These are phyloP conservation scores for Syzygium aqueum DNA, from an alignment of 345 rosid genomes.

Conservation along the genomic window DNA sequence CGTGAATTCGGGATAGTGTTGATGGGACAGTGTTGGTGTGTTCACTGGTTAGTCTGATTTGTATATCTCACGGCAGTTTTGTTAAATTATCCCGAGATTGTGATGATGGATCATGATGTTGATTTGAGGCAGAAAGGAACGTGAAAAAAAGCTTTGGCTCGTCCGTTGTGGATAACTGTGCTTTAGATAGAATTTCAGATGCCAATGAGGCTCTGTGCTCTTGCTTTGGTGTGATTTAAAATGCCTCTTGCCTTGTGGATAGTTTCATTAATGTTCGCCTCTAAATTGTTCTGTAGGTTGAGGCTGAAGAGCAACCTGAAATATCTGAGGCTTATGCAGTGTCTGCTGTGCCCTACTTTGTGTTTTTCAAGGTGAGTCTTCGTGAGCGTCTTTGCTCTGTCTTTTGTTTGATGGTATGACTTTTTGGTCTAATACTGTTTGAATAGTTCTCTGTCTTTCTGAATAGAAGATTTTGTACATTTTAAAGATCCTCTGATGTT, in stretches of 20 bases:
- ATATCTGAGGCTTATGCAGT: constrained; percentile 78
- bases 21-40: not conserved
- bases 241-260: not conserved
- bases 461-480: not conserved
- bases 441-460: not conserved
- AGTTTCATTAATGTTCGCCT: not conserved
- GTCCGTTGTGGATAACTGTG: not conserved
- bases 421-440: not conserved
- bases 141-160: not conserved
- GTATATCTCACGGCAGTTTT: not conserved
- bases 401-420: not conserved
- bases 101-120: not conserved
- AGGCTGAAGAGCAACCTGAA: constrained; percentile 96
- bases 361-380: constrained; percentile 65
- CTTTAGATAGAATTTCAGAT: not conserved
- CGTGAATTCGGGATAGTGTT: not conserved
- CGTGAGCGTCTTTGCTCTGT: not conserved
- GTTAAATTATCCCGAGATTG: not conserved
- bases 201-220: not conserved
- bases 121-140: not conserved
- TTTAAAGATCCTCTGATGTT: not conserved
- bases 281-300: constrained; percentile 45
- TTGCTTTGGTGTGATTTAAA: not conserved
- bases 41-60: not conserved
- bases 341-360: constrained; percentile 83